Conservation (phyloP, 176 grass and related monocot species). For the Paspalum notatum region DNA sequence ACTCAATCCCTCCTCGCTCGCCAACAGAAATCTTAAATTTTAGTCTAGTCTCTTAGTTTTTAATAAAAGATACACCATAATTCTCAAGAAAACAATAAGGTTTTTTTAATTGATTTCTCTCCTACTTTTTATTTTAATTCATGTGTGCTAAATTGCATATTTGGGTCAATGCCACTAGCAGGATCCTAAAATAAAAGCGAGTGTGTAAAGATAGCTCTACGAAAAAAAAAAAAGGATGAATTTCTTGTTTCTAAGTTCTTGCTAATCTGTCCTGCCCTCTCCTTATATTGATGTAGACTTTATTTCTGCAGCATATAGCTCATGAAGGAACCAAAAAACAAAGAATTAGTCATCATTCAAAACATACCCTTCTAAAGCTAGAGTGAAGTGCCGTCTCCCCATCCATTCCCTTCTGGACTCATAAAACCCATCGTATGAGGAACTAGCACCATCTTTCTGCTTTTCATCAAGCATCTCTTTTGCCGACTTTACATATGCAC, state of each 20-base stretch:
- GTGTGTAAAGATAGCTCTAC: background rate
- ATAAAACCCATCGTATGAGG: slow-evolving; percentile 84
- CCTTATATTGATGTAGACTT: background rate
- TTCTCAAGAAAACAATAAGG: slow-evolving; percentile 2
- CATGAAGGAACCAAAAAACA: slow-evolving; percentile 28
- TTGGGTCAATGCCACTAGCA: background rate
- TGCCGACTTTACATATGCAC: slow-evolving; percentile 59
- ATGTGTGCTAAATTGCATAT: background rate
- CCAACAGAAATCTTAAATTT: slow-evolving; percentile 26
- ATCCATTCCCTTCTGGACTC: slow-evolving; percentile 99
- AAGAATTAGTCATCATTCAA: slow-evolving; percentile 30
- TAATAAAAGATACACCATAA: background rate
- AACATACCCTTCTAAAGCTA: slow-evolving; percentile 87
- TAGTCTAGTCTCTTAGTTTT: background rate
- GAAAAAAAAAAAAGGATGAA: background rate
- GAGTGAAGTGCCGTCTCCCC: slow-evolving; percentile 84
- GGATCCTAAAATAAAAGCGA: slow-evolving; percentile 12
- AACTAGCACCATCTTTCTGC: slow-evolving; percentile 55
- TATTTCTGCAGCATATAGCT: slow-evolving; percentile 24
- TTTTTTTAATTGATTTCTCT: slow-evolving; percentile 8
- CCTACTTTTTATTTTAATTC: slow-evolving; percentile 9
- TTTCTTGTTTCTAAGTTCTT: slow-evolving; percentile 16
- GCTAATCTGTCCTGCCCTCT: slow-evolving; percentile 2
- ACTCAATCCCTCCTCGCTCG: background rate
- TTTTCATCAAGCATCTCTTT: slow-evolving; percentile 73